Evolutionary conservation across 2,329 filamentous ascomycete species (phyloP).

Genomic region (Talaromyces pinophilus): DNA sequence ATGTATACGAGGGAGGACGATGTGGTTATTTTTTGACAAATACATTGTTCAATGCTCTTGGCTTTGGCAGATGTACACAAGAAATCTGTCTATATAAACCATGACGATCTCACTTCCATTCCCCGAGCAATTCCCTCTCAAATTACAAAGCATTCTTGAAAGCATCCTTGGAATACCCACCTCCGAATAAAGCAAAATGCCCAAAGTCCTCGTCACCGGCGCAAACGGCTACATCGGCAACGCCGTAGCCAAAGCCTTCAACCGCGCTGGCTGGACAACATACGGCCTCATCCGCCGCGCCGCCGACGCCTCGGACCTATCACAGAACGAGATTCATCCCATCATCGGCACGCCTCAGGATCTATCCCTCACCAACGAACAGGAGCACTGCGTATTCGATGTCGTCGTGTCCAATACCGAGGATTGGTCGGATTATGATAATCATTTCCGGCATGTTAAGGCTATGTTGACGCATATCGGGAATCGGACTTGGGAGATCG

Average conservation of each 20-base stretch:
- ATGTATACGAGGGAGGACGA: neutral
- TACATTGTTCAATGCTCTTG: neutral
- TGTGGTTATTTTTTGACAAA: neutral
- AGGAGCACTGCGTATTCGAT: slow-evolving; percentile 6
- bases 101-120: neutral
- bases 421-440: slow-evolving; percentile 21
- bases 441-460: slow-evolving; percentile 17
- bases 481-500: neutral
- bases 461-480: slow-evolving; percentile 16
- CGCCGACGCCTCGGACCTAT: slow-evolving; percentile 23
- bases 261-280: slow-evolving; percentile 20
- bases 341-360: slow-evolving; percentile 14
- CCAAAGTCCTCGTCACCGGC: slow-evolving; percentile 20
- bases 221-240: slow-evolving; percentile 23
- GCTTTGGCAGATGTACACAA: neutral
- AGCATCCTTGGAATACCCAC: too few species aligned
- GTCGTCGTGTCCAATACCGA: slow-evolving; percentile 22
- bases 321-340: slow-evolving; percentile 18
- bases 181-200: neutral
- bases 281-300: slow-evolving; percentile 22
- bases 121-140: too few species aligned
- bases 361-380: neutral
- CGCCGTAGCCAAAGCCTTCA: slow-evolving; percentile 22
- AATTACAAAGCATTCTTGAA: neutral
- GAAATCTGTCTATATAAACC: neutral